These are phyloP conservation scores for Trametes villosa DNA, from an alignment of 768 basidiomycete genomes.

Conservation along the genomic window DNA sequence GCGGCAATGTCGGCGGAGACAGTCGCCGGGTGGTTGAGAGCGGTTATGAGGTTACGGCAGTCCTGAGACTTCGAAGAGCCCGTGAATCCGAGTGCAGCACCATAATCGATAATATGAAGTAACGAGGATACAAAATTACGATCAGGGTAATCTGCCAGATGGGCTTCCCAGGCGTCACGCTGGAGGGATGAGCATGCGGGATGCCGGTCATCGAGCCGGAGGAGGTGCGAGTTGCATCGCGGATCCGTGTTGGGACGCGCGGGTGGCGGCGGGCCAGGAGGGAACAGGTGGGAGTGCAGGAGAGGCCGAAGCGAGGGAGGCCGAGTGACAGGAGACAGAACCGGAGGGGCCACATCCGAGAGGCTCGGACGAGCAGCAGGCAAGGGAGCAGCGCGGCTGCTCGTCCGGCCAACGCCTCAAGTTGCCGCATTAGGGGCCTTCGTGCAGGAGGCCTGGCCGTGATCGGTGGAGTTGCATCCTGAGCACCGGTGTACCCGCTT, in stretches of 20 bases:
- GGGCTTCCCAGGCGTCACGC: constrained; percentile 15
- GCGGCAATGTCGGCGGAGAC: constrained; percentile 18
- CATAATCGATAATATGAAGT: constrained; percentile 19
- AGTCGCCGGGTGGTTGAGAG: constrained; percentile 14
- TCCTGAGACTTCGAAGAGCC: constrained; percentile 9
- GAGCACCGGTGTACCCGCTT: not conserved
- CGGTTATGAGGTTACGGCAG: constrained; percentile 25
- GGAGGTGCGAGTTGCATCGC: constrained; percentile 16
- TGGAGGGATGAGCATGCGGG: constrained; percentile 10
- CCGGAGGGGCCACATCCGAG: not conserved
- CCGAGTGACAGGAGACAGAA: not conserved
- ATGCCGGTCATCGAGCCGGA: not conserved
- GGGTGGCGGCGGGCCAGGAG: constrained; percentile 9
- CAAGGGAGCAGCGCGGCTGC: not conserved
- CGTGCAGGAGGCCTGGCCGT: not conserved
- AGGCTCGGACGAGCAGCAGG: not conserved
- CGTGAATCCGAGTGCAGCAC: constrained; percentile 12
- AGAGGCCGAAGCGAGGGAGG: not conserved
- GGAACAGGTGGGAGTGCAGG: not conserved
- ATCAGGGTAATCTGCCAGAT: constrained; percentile 22
- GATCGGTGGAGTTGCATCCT: not conserved
- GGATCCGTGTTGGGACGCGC: constrained; percentile 21
- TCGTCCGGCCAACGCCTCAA: not conserved
- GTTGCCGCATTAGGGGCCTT: not conserved
- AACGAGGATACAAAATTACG: constrained; percentile 19